Evolutionary conservation across 140 eudicot genomes (phyloP).

Genomic region (Oenanthe javanica): DNA sequence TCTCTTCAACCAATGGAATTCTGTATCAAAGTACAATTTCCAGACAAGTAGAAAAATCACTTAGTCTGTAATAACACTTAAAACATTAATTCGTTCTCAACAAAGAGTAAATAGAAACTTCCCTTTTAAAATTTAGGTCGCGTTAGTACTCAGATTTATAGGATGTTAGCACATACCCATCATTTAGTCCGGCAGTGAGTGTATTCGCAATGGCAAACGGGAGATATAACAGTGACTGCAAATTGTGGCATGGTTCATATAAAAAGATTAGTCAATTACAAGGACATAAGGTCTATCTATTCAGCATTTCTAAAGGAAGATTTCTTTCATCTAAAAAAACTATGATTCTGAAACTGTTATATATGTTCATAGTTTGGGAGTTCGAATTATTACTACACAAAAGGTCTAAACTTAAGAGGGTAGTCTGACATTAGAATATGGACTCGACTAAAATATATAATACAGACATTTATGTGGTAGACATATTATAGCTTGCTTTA

Average conservation of each 20-base stretch:
- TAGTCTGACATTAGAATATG: no score
- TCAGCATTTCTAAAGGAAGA: not conserved
- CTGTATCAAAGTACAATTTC: conserved; percentile 43
- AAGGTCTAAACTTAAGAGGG: no score
- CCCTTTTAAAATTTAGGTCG: not conserved
- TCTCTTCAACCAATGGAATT: conserved; percentile 80
- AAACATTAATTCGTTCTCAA: not conserved
- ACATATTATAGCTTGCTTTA: not conserved
- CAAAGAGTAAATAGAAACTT: not conserved
- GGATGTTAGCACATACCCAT: conserved; percentile 67
- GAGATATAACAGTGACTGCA: conserved; percentile 81
- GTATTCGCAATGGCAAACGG: conserved; percentile 94
- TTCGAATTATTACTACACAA: no score
- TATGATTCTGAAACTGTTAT: not conserved
- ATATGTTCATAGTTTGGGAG: not conserved
- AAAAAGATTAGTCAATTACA: not conserved
- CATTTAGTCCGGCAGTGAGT: conserved; percentile 88
- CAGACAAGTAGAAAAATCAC: no score
- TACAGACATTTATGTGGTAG: not conserved
- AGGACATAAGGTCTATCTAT: not conserved
- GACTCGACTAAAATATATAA: no score
- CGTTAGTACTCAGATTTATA: not conserved
- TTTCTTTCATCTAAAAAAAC: not conserved
- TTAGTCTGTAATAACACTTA: not conserved
- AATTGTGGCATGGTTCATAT: conserved; percentile 8